Evolutionary conservation across 805 yeast species (phyloP), one percentile per base, ranked within the genome.

Genomic region (Lachancea fermentati): DNA sequence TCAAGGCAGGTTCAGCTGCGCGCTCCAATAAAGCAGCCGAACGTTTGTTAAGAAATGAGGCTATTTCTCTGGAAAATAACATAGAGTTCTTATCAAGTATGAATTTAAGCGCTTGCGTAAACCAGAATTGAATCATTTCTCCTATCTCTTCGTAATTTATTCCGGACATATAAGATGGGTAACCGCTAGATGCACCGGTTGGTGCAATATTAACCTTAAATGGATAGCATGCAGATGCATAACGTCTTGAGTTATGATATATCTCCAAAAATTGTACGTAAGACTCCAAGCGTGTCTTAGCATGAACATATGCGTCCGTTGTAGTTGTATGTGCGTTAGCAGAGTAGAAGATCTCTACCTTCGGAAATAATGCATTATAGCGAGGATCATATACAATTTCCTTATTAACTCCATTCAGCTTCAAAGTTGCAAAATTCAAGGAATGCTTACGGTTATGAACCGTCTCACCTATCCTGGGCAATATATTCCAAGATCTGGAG

Each of bases 121-220:
- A 39, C 65, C 65, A 60, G 24, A 60, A 36, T 31, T 50, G 45
- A 4, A 57, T 29, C 2, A 59, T 19, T 1, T 47, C 42, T 17
- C 52, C 58, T 3, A 52, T 42, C 41, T 57, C 57, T 2, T 49
- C 37, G 37, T 49, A 51, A 29, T 28, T 37, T 12, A 34, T 26
- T 16, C 47, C 44, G 7, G 39, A 39, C 2, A 34, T 37, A 30
- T 32, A 36, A 11, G 44, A 41, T 2, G 47, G 44, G 26, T 40
- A 44, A 17, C 38, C 38, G 16, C 39, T 25, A 5, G 36, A 15
- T 6, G 32, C 15, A 11, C 28, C 17, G 13, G 13, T 16, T 9
- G 31, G 32, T 1, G 33, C 24, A 1, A 32, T 26, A 13, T 25
- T 39, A 24, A 39, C 42, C 11, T 39, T 39, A 26, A 39, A 39